Conservation (phyloP, 352 stramenopile species). For the Phytopythium ostracodes region DNA sequence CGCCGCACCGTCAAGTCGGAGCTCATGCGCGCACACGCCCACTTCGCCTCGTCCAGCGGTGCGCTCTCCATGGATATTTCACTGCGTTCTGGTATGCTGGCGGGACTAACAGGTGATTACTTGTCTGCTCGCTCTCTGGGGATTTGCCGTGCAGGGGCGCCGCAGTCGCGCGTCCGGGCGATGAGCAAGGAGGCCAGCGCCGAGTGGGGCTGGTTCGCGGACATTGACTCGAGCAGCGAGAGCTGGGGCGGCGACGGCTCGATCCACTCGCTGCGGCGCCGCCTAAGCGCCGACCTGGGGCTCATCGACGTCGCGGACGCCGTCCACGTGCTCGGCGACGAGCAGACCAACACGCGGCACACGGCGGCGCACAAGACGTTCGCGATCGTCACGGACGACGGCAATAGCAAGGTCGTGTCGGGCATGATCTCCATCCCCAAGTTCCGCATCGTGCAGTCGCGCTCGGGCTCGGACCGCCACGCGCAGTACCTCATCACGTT, state of each 20-base stretch:
- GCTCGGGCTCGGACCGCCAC: slow-evolving; percentile 71
- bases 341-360: slow-evolving; percentile 79
- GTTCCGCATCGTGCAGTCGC: slow-evolving; percentile 85
- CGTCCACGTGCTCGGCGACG: slow-evolving; percentile 76
- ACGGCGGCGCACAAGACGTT: slow-evolving; percentile 87
- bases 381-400: slow-evolving; percentile 58
- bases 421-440: slow-evolving; percentile 81
- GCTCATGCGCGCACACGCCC: slow-evolving; percentile 65
- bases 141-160: slow-evolving; percentile 23
- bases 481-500: slow-evolving; percentile 86
- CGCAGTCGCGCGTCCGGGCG: slow-evolving; percentile 41
- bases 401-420: slow-evolving; percentile 74
- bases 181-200: slow-evolving; percentile 73
- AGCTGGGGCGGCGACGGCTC: slow-evolving; percentile 72
- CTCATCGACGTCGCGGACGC: slow-evolving; percentile 52
- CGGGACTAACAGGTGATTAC: slow-evolving; percentile 19
- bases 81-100: neutral
- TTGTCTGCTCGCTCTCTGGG: neutral
- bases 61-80: slow-evolving; percentile 9
- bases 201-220: slow-evolving; percentile 86
- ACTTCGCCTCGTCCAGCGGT: slow-evolving; percentile 65
- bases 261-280: slow-evolving; percentile 50
- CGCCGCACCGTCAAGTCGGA: slow-evolving; percentile 70
- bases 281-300: slow-evolving; percentile 65
- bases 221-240: slow-evolving; percentile 86